A percentile compares a stretch with the other conserved stretches of the same genome.
Evolutionary conservation across 1,284 basidiomycete genomes (phyloP).

Genomic region (Coniferiporia weirii): DNA sequence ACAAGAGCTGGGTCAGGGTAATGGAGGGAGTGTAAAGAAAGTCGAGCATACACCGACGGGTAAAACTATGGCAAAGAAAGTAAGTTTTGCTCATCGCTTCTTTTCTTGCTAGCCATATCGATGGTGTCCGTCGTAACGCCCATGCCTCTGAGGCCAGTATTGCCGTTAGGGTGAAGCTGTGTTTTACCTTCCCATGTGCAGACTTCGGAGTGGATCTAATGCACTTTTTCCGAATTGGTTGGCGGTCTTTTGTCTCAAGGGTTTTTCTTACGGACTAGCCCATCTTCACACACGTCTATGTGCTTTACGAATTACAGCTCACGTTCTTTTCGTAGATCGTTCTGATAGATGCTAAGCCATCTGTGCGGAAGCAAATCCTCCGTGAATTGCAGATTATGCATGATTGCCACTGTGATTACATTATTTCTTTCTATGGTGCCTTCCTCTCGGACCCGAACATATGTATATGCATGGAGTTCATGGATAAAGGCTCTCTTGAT

Average conservation of each 20-base stretch:
- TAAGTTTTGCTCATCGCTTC: slow-evolving; percentile 30
- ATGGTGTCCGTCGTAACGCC: background rate
- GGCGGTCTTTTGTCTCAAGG: too few species aligned
- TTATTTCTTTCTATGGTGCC: slow-evolving; percentile 95
- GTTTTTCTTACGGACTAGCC: too few species aligned
- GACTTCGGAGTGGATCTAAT: background rate
- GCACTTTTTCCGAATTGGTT: background rate
- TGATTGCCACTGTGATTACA: slow-evolving; percentile 90
- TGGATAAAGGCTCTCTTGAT: slow-evolving; percentile 91
- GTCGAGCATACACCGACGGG: slow-evolving; percentile 90
- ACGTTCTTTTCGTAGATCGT: slow-evolving; percentile 65
- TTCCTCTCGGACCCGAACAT: slow-evolving; percentile 96
- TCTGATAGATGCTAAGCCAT: slow-evolving; percentile 94
- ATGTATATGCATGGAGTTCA: slow-evolving; percentile 98
- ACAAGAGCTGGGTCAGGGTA: slow-evolving; percentile 91
- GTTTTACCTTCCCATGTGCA: background rate
- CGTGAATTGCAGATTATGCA: slow-evolving; percentile 99
- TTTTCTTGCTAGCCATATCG: background rate
- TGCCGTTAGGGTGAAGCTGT: background rate
- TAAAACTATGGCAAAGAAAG: slow-evolving; percentile 94
- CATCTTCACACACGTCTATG: background rate
- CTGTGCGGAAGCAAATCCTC: slow-evolving; percentile 96
- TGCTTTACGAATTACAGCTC: background rate
- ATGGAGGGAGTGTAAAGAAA: slow-evolving; percentile 95
- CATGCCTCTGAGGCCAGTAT: background rate